Percentiles rank a stretch among this genome's conserved stretches.
Conservation (phyloP, 257 asterid genomes). For the Gentiana macrophylla region DNA sequence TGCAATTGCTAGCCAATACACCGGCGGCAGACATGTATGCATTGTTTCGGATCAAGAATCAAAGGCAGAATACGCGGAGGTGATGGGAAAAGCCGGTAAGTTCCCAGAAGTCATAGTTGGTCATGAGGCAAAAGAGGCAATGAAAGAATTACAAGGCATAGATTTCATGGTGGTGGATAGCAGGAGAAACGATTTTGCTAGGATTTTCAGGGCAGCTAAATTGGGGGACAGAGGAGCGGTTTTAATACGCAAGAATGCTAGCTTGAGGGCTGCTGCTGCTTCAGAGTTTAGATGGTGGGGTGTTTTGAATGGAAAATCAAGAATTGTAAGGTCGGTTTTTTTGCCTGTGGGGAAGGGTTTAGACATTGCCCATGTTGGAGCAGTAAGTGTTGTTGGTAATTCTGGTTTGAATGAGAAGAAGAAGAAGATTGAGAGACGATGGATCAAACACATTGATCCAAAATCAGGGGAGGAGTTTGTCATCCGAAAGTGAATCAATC, state of each 20-base stretch:
- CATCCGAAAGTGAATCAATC: conserved; percentile 9
- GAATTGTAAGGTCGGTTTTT: conserved; percentile 62
- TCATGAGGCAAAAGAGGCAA: conserved; percentile 25
- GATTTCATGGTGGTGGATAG: conserved; percentile 75
- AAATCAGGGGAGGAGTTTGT: conserved; percentile 52
- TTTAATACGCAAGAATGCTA: conserved; percentile 64
- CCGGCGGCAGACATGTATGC: conserved; percentile 66
- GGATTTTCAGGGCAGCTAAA: conserved; percentile 42
- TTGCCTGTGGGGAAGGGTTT: conserved; percentile 85
- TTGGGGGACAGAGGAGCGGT: conserved; percentile 75
- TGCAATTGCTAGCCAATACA: conserved; percentile 49
- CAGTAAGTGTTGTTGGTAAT: conserved; percentile 19
- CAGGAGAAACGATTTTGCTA: conserved; percentile 26
- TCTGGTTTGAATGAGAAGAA: background rate
- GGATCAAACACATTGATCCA: conserved; percentile 28
- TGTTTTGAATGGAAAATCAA: conserved; percentile 34
- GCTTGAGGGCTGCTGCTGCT: conserved; percentile 28
- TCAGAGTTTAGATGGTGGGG: conserved; percentile 54
- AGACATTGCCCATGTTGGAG: conserved; percentile 67
- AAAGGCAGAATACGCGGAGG: conserved; percentile 27
- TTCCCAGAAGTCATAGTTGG: conserved; percentile 33
- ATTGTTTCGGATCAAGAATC: conserved; percentile 54
- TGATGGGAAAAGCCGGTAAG: conserved; percentile 35
- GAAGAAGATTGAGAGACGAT: conserved; percentile 28
- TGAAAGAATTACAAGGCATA: conserved; percentile 36